Base-by-base conservation (phyloP, 164 flowering plant species). In the Liriodendron chinense region DNA sequence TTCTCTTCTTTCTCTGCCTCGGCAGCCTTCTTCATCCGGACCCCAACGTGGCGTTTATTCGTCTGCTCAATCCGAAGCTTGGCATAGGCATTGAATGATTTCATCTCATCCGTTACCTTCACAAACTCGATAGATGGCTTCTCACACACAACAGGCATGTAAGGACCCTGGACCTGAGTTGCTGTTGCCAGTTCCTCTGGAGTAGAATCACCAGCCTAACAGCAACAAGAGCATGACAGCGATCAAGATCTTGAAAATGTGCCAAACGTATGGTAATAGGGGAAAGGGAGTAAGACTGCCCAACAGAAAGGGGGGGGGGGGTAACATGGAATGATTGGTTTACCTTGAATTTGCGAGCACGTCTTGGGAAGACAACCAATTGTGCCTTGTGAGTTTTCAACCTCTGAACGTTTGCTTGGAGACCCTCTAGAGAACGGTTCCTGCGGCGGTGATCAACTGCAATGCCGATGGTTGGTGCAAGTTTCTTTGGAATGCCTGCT, bases 351-450 rank as follows among this genome's bases (percentile, higher is more conserved):
- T 90, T 90, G 70, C 88, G 81, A 1, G 89, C 80, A 25, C 85
- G 89, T 63, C 95, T 85, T 78, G 97, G 97, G 91, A 93, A 93
- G 83, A 93, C 81, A 71, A 91, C 96, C 65, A 93, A 71, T 78
- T 91, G 90, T 62, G 97, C 94, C 84, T 92, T 92, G 90, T 89
- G 91, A 2, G 92, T 89, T 81, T 91, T 91, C 81, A 93, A 80
- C 87, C 97, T 83, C 79, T 90, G 92, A 18, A 88, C 88, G 84
- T 91, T 91, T 1, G 88, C 75, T 74, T 91, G 94, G 20, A 91
- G 88, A 57, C 91, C 84, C 76, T 92, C 97, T 72, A 89, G 72
- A 0, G 97, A 92, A 1, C 90, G 76, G 84, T 92, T 92, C 80
- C 70, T 88, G 47, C 97, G 86, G 0, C 94, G 84, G 56, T 91